Evolutionary conservation across 2,329 filamentous ascomycete species (phyloP), one percentile per base, ranked within the genome.

Genomic region (Stachybotrys elegans): DNA sequence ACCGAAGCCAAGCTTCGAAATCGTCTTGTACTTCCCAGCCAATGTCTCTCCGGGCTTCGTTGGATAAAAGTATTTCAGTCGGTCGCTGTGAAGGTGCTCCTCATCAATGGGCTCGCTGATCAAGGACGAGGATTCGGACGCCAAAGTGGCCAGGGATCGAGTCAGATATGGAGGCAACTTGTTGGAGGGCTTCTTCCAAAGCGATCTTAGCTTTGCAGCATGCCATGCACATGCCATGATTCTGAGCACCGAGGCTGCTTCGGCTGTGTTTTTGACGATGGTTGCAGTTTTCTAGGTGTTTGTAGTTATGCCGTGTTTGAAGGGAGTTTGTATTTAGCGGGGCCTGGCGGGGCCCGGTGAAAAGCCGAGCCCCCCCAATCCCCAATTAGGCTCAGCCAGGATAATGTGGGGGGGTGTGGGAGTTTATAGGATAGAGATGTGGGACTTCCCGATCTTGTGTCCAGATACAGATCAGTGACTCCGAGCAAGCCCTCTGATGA

Each of bases 1-100:
- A 25, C 62, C 65, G 45, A 52, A 66, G 9, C 63, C 65, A 17
- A 69, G 52, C 52, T 68, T 67, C 17, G 55, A 47, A 17, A 61
- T 51, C 1, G 61, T 54, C 47, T 63, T 58, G 51, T 67, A 69
- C 47, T 58, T 51, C 29, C 56, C 48, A 40, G 63, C 53, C 14
- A 68, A 54, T 17, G 63, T 42, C 36, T 62, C 54, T 14, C 58
- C 52, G 4, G 49, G 34, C 4, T 41, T 29, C 1, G 53, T 52
- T 3, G 45, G 46, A 42, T 56, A 42, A 27, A 51, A 55, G 32
- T 35, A 27, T 16, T 27, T 45, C 16, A 52, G 11, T 6, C 48
- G 47, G 22, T 51, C 20, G 12, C 42, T 38, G 2, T 41, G 38
- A 11, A 55, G 38, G n/a, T 46, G 19, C 34, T 48, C 53, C 39